phyloP scores from a whole-genome alignment of 805 yeast genomes.

The Candida fluviatilis region DNA sequence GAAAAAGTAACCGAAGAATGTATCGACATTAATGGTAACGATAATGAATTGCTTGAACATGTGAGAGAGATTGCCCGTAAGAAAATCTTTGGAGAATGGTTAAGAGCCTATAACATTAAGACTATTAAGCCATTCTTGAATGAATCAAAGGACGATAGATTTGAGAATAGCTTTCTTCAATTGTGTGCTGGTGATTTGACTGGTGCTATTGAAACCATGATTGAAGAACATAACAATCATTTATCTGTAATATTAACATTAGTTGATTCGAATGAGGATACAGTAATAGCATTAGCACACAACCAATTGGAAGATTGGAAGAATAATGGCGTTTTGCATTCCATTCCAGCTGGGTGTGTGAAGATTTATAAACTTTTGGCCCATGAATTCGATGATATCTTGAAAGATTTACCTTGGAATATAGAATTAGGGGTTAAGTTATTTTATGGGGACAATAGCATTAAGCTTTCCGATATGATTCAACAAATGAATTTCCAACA shows the following conservation, averaged over 20 bases:
- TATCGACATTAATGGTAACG: slow-evolving; percentile 9
- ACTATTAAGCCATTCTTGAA: slow-evolving; percentile 26
- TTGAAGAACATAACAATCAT: slow-evolving; percentile 61
- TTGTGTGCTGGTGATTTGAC: slow-evolving; percentile 54
- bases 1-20: slow-evolving; percentile 8
- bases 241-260: slow-evolving; percentile 66
- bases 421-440: slow-evolving; percentile 54
- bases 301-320: slow-evolving; percentile 69
- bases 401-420: slow-evolving; percentile 60
- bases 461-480: slow-evolving; percentile 11
- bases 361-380: slow-evolving; percentile 64
- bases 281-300: slow-evolving; percentile 51
- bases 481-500: slow-evolving; percentile 10
- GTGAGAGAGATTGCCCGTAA: slow-evolving; percentile 20
- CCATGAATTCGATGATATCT: slow-evolving; percentile 41
- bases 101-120: slow-evolving; percentile 39
- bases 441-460: slow-evolving; percentile 52
- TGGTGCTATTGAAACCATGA: slow-evolving; percentile 60
- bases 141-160: slow-evolving; percentile 27
- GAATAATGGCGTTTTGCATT: slow-evolving; percentile 20
- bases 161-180: slow-evolving; percentile 49
- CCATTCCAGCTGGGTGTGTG: slow-evolving; percentile 51
- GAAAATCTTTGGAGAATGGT: slow-evolving; percentile 52
- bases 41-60: slow-evolving; percentile 12
- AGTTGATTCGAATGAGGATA: slow-evolving; percentile 65